Evolutionary conservation across 345 rosid species (phyloP), one percentile per base, ranked within the genome.

Genomic region (Tarenaya hassleriana): DNA sequence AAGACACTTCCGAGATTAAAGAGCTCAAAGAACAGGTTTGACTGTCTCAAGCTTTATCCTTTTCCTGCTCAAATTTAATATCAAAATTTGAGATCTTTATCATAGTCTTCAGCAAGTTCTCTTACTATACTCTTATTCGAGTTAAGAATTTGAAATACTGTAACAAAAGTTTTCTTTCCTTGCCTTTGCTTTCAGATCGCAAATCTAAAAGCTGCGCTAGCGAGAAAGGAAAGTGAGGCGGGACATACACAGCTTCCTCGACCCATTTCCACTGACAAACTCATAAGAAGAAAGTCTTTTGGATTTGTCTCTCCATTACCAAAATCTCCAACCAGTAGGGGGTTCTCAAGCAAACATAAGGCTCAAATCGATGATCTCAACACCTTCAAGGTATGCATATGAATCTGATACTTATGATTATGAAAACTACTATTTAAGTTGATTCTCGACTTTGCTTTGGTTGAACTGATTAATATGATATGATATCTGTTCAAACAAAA

Each of bases 11-110:
- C 64, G 91, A 83, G 63, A 75, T 88, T 69, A 69, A 77, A 78
- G 86, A 83, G 21, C 84, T 88, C 57, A 88, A 76, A 69, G 94
- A 81, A 56, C 88, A 84, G 86, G 94, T 81, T n/a, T n/a, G n/a
- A n/a, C n/a, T n/a, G n/a, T n/a, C n/a, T n/a, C n/a, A n/a, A n/a
- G n/a, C n/a, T n/a, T n/a, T n/a, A n/a, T n/a, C n/a, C n/a, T n/a
- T n/a, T n/a, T n/a, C n/a, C n/a, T n/a, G n/a, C n/a, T n/a, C n/a
- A n/a, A n/a, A n/a, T n/a, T n/a, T n/a, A n/a, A n/a, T n/a, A n/a
- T n/a, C n/a, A n/a, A 24, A 24, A 24, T 2, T 24, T 24, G 29
- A 24, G n/a, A 5, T 10, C 34, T 27, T 50, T 33, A 43, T 4
- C 18, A 8, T 42, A 18, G 17, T 0, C 18, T 14, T 14, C 7